These are phyloP conservation scores for Trichoderma sp. DNA, from an alignment of 2,329 filamentous ascomycete genomes.

Conservation along the genomic window DNA sequence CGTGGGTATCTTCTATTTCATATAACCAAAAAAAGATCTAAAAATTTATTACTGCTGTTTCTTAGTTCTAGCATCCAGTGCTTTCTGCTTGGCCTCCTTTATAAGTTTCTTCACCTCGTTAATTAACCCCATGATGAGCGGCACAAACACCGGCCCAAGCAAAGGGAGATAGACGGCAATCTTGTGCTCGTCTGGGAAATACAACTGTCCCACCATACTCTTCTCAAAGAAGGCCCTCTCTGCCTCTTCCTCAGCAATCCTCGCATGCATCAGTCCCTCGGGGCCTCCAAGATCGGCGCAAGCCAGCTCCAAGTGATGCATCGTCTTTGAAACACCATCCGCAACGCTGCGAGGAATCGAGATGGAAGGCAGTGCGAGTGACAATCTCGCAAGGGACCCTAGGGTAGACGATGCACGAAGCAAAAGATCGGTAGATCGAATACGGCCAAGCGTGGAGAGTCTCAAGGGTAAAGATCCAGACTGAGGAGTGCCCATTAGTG, in stretches of 20 bases:
- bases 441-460: conserved; percentile 79
- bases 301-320: conserved; percentile 72
- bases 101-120: conserved; percentile 73
- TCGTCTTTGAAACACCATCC: conserved; percentile 76
- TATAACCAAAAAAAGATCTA: background rate
- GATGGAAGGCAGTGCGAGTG: conserved; percentile 80
- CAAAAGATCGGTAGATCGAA: conserved; percentile 80
- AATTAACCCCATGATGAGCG: conserved; percentile 76
- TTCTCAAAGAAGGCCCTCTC: conserved; percentile 97
- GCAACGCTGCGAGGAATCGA: conserved; percentile 87
- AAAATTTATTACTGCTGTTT: conserved; percentile 32
- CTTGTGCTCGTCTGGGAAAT: conserved; percentile 98
- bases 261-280: conserved; percentile 74
- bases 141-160: conserved; percentile 86
- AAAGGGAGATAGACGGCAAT: conserved; percentile 92
- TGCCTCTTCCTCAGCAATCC: conserved; percentile 81
- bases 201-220: conserved; percentile 97
- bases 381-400: conserved; percentile 86
- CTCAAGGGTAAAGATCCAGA: conserved; percentile 81
- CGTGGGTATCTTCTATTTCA: conserved; percentile 20
- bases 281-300: conserved; percentile 67
- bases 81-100: conserved; percentile 46
- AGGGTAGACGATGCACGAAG: conserved; percentile 89
- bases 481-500: conserved; percentile 80
- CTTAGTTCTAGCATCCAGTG: conserved; percentile 40